Conservation (phyloP, 306 rosid genomes). For the Pachyrhizus erosus region DNA sequence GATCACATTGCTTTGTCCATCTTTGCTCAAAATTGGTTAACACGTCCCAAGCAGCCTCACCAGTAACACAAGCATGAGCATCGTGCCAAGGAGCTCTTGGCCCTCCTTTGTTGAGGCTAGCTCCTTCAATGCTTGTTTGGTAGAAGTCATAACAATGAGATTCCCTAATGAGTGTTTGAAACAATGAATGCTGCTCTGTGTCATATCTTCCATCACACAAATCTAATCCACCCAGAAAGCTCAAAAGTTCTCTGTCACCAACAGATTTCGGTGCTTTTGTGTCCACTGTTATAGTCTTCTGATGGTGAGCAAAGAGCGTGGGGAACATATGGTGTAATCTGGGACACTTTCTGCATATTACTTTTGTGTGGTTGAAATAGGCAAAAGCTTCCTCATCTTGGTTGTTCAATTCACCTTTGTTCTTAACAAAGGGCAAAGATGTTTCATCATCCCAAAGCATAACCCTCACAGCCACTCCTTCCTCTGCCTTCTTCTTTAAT, state of each 20-base stretch:
- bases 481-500: constrained; percentile 82
- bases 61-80: constrained; percentile 83
- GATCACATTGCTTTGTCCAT: constrained; percentile 80
- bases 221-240: constrained; percentile 92
- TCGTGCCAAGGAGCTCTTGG: constrained; percentile 96
- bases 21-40: constrained; percentile 88
- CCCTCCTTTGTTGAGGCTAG: constrained; percentile 80
- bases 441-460: constrained; percentile 96
- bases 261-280: constrained; percentile 44
- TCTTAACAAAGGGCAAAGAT: constrained; percentile 74
- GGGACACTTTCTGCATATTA: constrained; percentile 78
- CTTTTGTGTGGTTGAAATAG: constrained; percentile 72
- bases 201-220: constrained; percentile 88
- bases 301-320: constrained; percentile 87
- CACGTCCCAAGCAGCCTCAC: constrained; percentile 91
- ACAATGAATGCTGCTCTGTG: constrained; percentile 84
- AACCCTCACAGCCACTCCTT: constrained; percentile 88
- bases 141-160: constrained; percentile 75
- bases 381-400: constrained; percentile 81
- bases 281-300: constrained; percentile 77
- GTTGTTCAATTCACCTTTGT: constrained; percentile 71
- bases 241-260: constrained; percentile 65
- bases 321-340: constrained; percentile 70
- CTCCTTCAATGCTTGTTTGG: constrained; percentile 74
- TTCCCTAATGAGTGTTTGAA: constrained; percentile 70